Base-by-base conservation (phyloP, 2,329 filamentous ascomycete species). In the Bipolaris oryzae region DNA sequence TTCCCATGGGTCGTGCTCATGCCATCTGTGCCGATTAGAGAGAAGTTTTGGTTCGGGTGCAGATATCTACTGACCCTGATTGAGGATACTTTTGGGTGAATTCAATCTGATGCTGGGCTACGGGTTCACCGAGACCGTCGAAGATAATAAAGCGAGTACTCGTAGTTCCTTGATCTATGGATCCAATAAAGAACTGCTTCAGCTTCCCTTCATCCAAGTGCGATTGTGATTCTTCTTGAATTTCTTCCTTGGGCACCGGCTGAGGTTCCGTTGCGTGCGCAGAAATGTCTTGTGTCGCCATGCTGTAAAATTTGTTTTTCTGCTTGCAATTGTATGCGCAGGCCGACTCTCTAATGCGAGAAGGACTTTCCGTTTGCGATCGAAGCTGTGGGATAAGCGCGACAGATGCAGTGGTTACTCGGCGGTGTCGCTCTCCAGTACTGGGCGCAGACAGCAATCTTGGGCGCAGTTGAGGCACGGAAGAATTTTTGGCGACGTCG, bases 71-170 rank as follows among this genome's bases (percentile, higher is more conserved):
- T 78, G 82, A 95, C 90, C 93, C 93, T 63, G 92, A 89, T 59
- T 92, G 83, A 15, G 91, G 91, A 75, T 96, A 94, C 57, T 89
- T 85, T 74, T 96, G 93, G 63, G 87, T 86, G 71, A 96, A 93
- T 74, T 96, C 91, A 63, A 93, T 87, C 78, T 96, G 92, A 74
- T 96, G 91, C 66, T 87, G 88, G 35, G 90, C 91, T 42, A 95
- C 85, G 3, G 90, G 90, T 57, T 89, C 87, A 53, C 92, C 92
- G 39, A 85, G 79, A 62, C 86, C 87, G 77, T 96, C 88, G 79
- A 96, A 96, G 72, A 97, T 93, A 67, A 96, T 85, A 78, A 96
- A 96, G 35, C 92, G 85, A 33, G 92, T 91, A 57, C 90, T 94
- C 31, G 92, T 96, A 11, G 92, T 96, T 56, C 92, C 92, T 71